Evolutionary conservation across 2,329 filamentous ascomycete species (phyloP).

Genomic region (Mycosphaerelloides madeirae): DNA sequence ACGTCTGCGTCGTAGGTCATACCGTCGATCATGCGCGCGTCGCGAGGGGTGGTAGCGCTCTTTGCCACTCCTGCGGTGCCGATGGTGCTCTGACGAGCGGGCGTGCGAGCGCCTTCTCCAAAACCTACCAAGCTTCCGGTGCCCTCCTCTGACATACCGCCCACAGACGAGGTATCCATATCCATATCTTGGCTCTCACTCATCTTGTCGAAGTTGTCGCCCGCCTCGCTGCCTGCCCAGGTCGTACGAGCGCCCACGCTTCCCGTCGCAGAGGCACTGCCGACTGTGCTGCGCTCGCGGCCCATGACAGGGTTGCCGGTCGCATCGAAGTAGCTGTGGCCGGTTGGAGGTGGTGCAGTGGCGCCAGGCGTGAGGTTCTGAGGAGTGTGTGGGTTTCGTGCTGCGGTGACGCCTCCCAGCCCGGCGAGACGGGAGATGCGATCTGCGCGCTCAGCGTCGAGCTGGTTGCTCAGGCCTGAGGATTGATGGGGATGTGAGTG

Average conservation of each 20-base stretch:
- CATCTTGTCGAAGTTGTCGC: conserved; percentile 55
- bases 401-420: conserved; percentile 80
- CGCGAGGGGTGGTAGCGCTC: conserved; percentile 32
- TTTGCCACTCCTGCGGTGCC: conserved; percentile 59
- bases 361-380: conserved; percentile 30
- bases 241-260: conserved; percentile 65
- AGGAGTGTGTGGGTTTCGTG: conserved; percentile 47
- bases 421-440: conserved; percentile 91
- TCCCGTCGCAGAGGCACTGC: conserved; percentile 81
- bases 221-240: conserved; percentile 62
- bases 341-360: conserved; percentile 19
- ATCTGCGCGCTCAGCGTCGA: conserved; percentile 57
- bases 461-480: conserved; percentile 49
- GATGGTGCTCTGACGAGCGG: conserved; percentile 61
- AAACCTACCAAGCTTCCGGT: conserved; percentile 83
- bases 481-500: conserved; percentile 45
- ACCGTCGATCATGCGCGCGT: conserved; percentile 43
- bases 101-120: conserved; percentile 73
- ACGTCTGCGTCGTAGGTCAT: conserved; percentile 42
- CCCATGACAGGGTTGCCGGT: conserved; percentile 63
- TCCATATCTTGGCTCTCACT: conserved; percentile 51
- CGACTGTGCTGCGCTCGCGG: conserved; percentile 78
- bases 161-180: conserved; percentile 56
- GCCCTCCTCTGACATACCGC: conserved; percentile 81
- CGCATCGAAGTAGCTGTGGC: conserved; percentile 72